Conservation (phyloP, 257 asterid species). For the Asclepias syriaca region DNA sequence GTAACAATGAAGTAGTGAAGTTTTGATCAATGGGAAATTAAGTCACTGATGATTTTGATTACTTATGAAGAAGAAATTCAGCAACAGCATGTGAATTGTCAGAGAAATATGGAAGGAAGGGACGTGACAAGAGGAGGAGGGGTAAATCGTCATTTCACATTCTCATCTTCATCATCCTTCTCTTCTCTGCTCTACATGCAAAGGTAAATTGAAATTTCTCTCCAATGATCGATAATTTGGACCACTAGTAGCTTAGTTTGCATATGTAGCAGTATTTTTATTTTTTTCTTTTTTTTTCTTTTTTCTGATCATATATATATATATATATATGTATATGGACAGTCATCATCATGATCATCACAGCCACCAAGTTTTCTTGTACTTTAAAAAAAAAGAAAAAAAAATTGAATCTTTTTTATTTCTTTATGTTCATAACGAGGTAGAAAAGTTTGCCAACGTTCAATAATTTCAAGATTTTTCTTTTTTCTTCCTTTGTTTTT, state of each 20-base stretch:
- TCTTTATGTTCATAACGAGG: too few relatives aligned
- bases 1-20: slow-evolving; percentile 42
- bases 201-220: not conserved
- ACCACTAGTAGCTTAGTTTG: slow-evolving; percentile 4
- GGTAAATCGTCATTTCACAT: too few relatives aligned
- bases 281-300: not conserved
- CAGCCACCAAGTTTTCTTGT: not conserved
- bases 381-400: not conserved
- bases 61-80: too few relatives aligned
- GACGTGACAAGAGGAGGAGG: slow-evolving; percentile 52
- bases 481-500: too few relatives aligned
- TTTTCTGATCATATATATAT: not conserved
- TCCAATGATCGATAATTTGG: slow-evolving; percentile 11
- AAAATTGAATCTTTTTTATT: slow-evolving; percentile 3
- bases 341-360: not conserved
- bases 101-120: slow-evolving; percentile 48
- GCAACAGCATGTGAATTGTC: slow-evolving; percentile 53
- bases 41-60: too few relatives aligned
- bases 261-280: slow-evolving; percentile 6
- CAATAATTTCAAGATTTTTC: too few relatives aligned
- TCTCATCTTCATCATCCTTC: too few relatives aligned
- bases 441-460: too few relatives aligned
- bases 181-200: not conserved
- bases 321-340: not conserved
- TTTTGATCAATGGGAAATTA: slow-evolving; percentile 29